A percentile compares a stretch with the other conserved stretches of the same genome.
These are phyloP conservation scores for Sarcodon aspratus DNA, from an alignment of 768 basidiomycete species.

Conservation along the genomic window DNA sequence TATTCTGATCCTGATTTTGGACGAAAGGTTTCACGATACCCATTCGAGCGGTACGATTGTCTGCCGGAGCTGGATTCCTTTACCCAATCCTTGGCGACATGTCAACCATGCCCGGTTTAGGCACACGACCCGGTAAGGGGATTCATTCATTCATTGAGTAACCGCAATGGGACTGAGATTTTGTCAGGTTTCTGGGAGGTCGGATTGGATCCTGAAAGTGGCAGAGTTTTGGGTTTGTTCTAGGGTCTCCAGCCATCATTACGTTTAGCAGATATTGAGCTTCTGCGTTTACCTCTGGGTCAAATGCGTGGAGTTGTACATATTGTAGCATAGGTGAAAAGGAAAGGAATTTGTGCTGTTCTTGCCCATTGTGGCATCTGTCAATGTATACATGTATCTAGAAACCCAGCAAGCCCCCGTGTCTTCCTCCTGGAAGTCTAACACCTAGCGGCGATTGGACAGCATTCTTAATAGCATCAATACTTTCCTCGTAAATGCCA, in stretches of 20 bases:
- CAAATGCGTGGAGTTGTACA: no score
- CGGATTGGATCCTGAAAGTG: constrained; percentile 66
- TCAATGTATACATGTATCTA: no score
- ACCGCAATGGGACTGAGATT: neutral
- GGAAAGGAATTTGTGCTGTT: no score
- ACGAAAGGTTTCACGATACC: constrained; percentile 78
- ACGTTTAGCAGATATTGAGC: neutral
- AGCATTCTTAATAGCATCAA: constrained; percentile 1
- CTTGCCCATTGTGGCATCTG: no score
- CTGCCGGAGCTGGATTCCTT: constrained; percentile 92
- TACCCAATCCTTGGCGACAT: constrained; percentile 95
- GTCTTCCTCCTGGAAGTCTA: constrained; percentile 27
- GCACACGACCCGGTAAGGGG: constrained; percentile 69
- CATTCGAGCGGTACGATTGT: constrained; percentile 77
- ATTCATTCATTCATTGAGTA: no score
- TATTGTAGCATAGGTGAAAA: constrained; percentile 5
- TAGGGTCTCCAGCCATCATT: constrained; percentile 20
- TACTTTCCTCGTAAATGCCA: neutral
- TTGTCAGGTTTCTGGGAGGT: constrained; percentile 83
- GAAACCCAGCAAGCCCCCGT: constrained; percentile 12
- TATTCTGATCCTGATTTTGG: neutral
- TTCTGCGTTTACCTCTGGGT: neutral
- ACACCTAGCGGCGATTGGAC: neutral
- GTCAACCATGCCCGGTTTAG: constrained; percentile 97
- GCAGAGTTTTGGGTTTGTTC: constrained; percentile 81